A percentile compares a stretch with the other conserved stretches of the same genome.
Evolutionary conservation across 208 protist species (phyloP).

Genomic region (Leishmania major): DNA sequence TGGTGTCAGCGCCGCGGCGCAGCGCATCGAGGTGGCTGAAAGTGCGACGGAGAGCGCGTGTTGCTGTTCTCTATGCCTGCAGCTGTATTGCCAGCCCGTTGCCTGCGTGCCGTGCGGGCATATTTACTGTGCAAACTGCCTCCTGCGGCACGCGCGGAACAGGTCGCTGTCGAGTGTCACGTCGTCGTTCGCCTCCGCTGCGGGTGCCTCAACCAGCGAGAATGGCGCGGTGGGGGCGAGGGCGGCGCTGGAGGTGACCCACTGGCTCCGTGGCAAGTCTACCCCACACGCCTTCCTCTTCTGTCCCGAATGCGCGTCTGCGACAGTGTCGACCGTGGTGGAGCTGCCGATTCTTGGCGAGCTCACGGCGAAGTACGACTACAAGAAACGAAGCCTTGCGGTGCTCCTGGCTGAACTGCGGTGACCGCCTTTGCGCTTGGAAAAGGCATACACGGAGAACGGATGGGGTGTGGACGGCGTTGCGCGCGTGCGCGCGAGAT

Average conservation of each 20-base stretch:
- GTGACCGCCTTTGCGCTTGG: background rate
- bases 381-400: constrained; percentile 6
- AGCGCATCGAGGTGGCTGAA: constrained; percentile 69
- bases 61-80: constrained; percentile 71
- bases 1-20: constrained; percentile 38
- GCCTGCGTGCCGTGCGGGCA: constrained; percentile 90
- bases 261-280: constrained; percentile 5
- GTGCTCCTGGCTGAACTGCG: constrained; percentile 9
- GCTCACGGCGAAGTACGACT: constrained; percentile 16
- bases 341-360: constrained; percentile 12
- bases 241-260: constrained; percentile 14
- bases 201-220: background rate
- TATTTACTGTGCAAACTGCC: constrained; percentile 73
- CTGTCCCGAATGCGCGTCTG: constrained; percentile 47
- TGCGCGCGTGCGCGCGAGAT: background rate
- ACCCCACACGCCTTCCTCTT: constrained; percentile 12
- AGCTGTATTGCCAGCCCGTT: constrained; percentile 54
- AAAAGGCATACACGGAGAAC: background rate
- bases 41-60: constrained; percentile 79
- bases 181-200: background rate
- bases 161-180: constrained; percentile 13
- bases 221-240: background rate
- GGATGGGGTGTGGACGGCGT: background rate
- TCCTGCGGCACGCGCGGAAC: constrained; percentile 60
- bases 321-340: constrained; percentile 18